These are phyloP conservation scores for Thermomucor indicae-seudaticae DNA, from an alignment of 371 early-diverging fungal species.

Conservation along the genomic window DNA sequence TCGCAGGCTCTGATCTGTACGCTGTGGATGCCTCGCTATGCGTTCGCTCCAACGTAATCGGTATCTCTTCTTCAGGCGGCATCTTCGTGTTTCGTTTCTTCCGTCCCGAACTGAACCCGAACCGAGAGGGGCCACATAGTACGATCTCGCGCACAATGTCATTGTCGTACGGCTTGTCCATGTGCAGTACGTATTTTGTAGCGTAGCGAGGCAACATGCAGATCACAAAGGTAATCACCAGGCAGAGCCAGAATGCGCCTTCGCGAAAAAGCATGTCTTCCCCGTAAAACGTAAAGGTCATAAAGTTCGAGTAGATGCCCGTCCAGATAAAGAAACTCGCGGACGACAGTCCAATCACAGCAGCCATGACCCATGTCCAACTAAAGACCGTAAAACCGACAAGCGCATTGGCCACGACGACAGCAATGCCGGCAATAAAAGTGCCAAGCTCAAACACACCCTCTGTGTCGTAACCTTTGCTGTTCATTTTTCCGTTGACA, in stretches of 20 bases:
- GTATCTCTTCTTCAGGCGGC: conserved; percentile 25
- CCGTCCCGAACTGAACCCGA: not conserved
- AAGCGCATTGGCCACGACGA: conserved; percentile 81
- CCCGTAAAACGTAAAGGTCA: conserved; percentile 39
- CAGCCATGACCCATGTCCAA: conserved; percentile 76
- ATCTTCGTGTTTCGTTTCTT: conserved; percentile 4
- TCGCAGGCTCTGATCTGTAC: conserved; percentile 7
- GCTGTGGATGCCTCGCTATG: conserved; percentile 16
- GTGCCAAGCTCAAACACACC: conserved; percentile 77
- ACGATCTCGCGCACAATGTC: conserved; percentile 61
- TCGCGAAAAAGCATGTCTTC: conserved; percentile 50
- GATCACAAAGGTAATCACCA: conserved; percentile 45
- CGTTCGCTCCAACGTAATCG: conserved; percentile 28
- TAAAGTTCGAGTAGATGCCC: conserved; percentile 39
- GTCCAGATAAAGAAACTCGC: conserved; percentile 51
- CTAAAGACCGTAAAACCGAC: conserved; percentile 75
- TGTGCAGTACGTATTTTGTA: conserved; percentile 46
- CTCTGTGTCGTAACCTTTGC: conserved; percentile 57
- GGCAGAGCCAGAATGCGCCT: conserved; percentile 53
- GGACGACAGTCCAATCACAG: conserved; percentile 58
- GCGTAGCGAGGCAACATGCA: conserved; percentile 51
- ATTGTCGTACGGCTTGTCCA: conserved; percentile 56
- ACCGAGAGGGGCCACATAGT: conserved; percentile 26
- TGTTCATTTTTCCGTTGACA: conserved; percentile 45
- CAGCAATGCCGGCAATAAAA: conserved; percentile 71